Percentiles rank a stretch among this genome's conserved stretches.
These are phyloP conservation scores for Cordyceps cicadae DNA, from an alignment of 2,329 filamentous ascomycete genomes.

Conservation along the genomic window DNA sequence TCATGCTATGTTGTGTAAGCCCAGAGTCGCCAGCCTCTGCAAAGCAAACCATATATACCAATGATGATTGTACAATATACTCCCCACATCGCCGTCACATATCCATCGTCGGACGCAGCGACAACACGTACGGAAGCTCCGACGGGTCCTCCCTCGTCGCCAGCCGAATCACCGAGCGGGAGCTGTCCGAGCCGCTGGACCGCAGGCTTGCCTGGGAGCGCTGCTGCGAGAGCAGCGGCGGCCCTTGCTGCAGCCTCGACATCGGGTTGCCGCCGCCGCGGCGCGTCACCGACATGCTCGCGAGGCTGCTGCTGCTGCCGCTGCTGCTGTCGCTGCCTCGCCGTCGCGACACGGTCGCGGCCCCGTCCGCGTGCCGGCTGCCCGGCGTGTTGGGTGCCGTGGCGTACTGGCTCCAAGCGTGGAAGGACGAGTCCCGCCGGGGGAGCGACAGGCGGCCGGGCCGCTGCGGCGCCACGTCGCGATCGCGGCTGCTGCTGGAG, in stretches of 20 bases:
- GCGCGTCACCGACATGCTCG: slow-evolving; percentile 29
- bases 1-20: background rate
- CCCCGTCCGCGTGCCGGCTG: slow-evolving; percentile 29
- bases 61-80: background rate
- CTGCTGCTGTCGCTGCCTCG: slow-evolving; percentile 30
- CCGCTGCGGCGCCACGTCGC: background rate
- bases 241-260: slow-evolving; percentile 26
- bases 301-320: slow-evolving; percentile 20
- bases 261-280: background rate
- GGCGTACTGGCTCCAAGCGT: slow-evolving; percentile 37
- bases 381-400: slow-evolving; percentile 48
- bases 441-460: slow-evolving; percentile 18
- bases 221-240: slow-evolving; percentile 29
- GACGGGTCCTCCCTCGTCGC: slow-evolving; percentile 29
- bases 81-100: background rate
- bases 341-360: slow-evolving; percentile 25
- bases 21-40: background rate
- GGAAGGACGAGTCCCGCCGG: slow-evolving; percentile 33
- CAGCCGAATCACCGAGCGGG: slow-evolving; percentile 41
- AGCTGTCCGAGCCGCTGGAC: slow-evolving; percentile 28
- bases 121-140: slow-evolving; percentile 30
- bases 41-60: background rate
- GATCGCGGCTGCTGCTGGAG: background rate
- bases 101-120: slow-evolving; percentile 24
- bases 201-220: slow-evolving; percentile 33